Base-by-base conservation (phyloP, 1,284 basidiomycete species). In the Trametes sp. region DNA sequence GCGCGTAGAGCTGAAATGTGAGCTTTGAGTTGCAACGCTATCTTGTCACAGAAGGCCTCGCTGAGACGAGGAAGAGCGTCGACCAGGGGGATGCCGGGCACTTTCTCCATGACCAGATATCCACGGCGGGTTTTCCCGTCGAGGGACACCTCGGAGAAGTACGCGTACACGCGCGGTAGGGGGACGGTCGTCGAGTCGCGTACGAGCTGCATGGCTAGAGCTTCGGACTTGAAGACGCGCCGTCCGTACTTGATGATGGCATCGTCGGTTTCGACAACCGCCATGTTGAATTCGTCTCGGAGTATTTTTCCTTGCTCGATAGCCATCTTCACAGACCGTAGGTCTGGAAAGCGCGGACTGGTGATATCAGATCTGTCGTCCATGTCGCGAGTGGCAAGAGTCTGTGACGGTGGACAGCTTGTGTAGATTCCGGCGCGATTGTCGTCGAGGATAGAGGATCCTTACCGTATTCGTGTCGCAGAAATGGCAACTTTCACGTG, bases 261-360 rank as follows among this genome's bases (percentile, higher is more conserved):
- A 35, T 36, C 50, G 21, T 26, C 50, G 10, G 7, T 6, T 13
- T 52, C 50, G 33, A 52, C 33, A 13, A 52, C 50, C 6, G 21
- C 5, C 8, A 29, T 26, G 2, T 24, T 23, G 35, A 16, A 38
- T n/a, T 21, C n/a, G 8, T 28, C 16, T 5, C 4, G 9, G 58
- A 74, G 36, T 33, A 70, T 8, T 21, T 19, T 24, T n/a, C 50
- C 50, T 16, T 24, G 9, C 11, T 21, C 13, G 9, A 52, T 52
- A 1, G 31, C 9, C 2, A 13, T 23, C 21, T 52, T 52, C 6
- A 52, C 50, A 23, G 50, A 36, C 9, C 4, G 2, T 11, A 52
- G 6, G 50, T 52, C 50, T 8, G 50, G 50, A n/a, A 45, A 55
- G 29, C 26, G 41, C 33, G 44, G 9, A 6, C 35, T 24, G 21